Evolutionary conservation across 1,284 basidiomycete genomes (phyloP).

Genomic region (Pisolithus thermaeus): DNA sequence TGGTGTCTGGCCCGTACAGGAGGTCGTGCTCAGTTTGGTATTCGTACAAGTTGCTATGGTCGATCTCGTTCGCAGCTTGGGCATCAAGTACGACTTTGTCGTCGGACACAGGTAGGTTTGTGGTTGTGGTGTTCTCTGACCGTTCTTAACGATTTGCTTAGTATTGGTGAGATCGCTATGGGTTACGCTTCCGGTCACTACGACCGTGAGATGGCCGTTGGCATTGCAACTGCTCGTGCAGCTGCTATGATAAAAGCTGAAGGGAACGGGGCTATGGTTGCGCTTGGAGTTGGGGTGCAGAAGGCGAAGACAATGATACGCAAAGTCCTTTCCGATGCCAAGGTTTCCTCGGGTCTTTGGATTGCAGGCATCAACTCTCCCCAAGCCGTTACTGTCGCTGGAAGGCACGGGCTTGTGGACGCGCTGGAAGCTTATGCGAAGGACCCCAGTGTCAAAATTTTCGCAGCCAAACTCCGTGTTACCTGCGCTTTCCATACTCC

Average conservation of each 20-base stretch:
- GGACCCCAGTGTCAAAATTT: constrained; percentile 23
- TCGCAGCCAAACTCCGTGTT: constrained; percentile 23
- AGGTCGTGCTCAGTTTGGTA: constrained; percentile 27
- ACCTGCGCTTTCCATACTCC: constrained; percentile 28
- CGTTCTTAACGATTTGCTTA: constrained; percentile 5
- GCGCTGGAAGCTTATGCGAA: constrained; percentile 24
- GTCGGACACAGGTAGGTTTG: constrained; percentile 27
- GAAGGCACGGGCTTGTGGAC: constrained; percentile 22
- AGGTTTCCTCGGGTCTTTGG: constrained; percentile 23
- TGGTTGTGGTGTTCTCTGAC: background rate
- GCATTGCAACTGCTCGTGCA: constrained; percentile 27
- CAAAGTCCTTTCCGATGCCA: constrained; percentile 23
- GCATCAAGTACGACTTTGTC: constrained; percentile 25
- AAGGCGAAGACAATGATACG: constrained; percentile 25
- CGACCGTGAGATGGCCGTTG: constrained; percentile 25
- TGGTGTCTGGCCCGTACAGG: constrained; percentile 26
- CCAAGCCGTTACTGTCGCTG: constrained; percentile 27
- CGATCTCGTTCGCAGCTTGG: constrained; percentile 23
- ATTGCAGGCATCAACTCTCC: constrained; percentile 29
- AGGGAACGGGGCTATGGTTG: constrained; percentile 28
- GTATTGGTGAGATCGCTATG: constrained; percentile 30
- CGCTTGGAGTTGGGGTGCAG: constrained; percentile 27
- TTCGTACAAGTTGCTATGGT: constrained; percentile 26
- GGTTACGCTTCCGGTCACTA: constrained; percentile 30
- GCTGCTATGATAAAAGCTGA: constrained; percentile 26